These are phyloP conservation scores for Blastosporella zonata DNA, from an alignment of 1,284 basidiomycete species.

Conservation along the genomic window DNA sequence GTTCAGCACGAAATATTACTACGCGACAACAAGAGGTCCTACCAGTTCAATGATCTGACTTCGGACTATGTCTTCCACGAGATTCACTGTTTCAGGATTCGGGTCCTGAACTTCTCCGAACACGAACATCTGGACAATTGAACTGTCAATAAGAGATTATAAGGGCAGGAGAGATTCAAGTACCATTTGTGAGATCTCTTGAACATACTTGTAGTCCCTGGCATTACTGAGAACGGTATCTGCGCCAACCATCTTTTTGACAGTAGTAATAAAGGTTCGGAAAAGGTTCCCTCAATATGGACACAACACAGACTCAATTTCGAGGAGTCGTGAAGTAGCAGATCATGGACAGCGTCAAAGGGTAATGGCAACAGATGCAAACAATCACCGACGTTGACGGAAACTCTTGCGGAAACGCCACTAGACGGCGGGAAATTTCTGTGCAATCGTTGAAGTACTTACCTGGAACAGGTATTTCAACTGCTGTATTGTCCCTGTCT, in stretches of 20 bases:
- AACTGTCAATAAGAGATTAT: neutral
- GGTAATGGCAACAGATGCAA: too few species aligned
- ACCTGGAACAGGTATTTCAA: too few species aligned
- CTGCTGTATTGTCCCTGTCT: too few species aligned
- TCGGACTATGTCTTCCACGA: slow-evolving; percentile 95
- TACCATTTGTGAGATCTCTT: slow-evolving; percentile 74
- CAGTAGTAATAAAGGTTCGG: slow-evolving; percentile 14
- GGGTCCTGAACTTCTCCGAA: slow-evolving; percentile 95
- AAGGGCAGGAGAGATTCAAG: neutral
- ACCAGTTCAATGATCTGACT: slow-evolving; percentile 93
- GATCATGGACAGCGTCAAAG: neutral
- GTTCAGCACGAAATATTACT: neutral
- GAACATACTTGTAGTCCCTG: slow-evolving; percentile 55
- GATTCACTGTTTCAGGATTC: slow-evolving; percentile 80
- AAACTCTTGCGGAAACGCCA: too few species aligned
- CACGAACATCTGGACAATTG: slow-evolving; percentile 79
- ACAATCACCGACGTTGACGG: too few species aligned
- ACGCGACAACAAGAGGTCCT: slow-evolving; percentile 21
- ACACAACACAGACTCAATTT: neutral
- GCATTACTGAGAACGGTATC: slow-evolving; percentile 20
- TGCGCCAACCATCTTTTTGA: slow-evolving; percentile 18
- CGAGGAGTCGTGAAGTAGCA: neutral
- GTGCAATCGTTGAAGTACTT: too few species aligned
- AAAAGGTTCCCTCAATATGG: neutral
- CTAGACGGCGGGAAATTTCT: too few species aligned